A percentile compares a stretch with the other conserved stretches of the same genome.
Conservation (phyloP, 208 protist genomes). For the Leishmania braziliensis region DNA sequence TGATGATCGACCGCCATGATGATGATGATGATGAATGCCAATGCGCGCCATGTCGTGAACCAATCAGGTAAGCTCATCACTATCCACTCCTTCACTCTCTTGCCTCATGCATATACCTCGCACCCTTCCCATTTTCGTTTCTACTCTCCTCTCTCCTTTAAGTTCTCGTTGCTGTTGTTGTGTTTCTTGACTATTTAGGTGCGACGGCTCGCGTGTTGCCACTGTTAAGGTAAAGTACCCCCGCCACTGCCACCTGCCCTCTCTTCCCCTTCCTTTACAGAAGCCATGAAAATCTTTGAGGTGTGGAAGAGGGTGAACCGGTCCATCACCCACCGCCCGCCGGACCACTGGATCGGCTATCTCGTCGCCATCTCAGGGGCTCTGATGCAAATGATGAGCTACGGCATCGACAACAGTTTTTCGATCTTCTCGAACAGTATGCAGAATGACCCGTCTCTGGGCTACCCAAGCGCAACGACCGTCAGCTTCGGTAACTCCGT, state of each 20-base stretch:
- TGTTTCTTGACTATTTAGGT: conserved; percentile 12
- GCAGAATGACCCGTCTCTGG: conserved; percentile 68
- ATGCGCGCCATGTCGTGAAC: neutral
- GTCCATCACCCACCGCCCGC: conserved; percentile 48
- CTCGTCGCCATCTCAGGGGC: conserved; percentile 73
- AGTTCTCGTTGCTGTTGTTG: neutral
- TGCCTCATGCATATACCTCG: neutral
- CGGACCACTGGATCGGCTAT: conserved; percentile 79
- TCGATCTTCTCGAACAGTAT: conserved; percentile 77
- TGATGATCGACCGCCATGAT: neutral
- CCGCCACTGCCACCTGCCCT: neutral
- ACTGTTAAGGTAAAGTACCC: neutral
- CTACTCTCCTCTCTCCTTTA: neutral
- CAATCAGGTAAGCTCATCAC: neutral
- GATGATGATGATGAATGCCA: neutral
- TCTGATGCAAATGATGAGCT: conserved; percentile 86
- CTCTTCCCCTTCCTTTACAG: neutral
- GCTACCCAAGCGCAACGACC: conserved; percentile 58
- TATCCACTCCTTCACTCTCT: neutral
- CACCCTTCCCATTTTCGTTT: neutral
- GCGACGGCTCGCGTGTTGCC: neutral
- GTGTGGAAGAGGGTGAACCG: conserved; percentile 25
- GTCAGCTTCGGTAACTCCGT: conserved; percentile 85
- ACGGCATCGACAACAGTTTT: conserved; percentile 87
- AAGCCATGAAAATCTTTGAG: conserved; percentile 18